Conservation (phyloP, 2,329 filamentous ascomycete genomes). For the Macrophomina tecta region DNA sequence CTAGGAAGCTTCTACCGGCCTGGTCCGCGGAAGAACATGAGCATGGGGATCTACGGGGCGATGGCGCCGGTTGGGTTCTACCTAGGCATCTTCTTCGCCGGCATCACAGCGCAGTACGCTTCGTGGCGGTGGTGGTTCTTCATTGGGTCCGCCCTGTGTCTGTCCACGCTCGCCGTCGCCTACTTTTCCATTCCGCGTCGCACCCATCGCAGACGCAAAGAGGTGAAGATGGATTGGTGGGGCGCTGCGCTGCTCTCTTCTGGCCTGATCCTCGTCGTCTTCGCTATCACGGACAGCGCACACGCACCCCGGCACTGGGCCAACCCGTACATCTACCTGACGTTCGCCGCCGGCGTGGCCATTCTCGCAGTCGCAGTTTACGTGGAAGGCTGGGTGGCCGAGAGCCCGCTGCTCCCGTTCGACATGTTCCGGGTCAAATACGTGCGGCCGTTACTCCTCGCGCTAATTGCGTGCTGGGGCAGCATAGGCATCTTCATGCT, state of each 20-base stretch:
- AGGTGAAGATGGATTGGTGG: slow-evolving; percentile 65
- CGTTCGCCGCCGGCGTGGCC: slow-evolving; percentile 52
- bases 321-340: slow-evolving; percentile 60
- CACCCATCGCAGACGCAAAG: neutral
- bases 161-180: neutral
- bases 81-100: slow-evolving; percentile 69
- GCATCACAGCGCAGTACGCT: slow-evolving; percentile 60
- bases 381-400: slow-evolving; percentile 70
- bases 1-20: slow-evolving; percentile 40
- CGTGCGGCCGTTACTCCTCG: slow-evolving; percentile 66
- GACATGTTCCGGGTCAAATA: slow-evolving; percentile 69
- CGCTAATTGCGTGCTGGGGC: slow-evolving; percentile 71
- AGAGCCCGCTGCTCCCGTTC: slow-evolving; percentile 68
- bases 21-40: slow-evolving; percentile 34
- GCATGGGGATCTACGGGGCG: slow-evolving; percentile 54
- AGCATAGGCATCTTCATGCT: slow-evolving; percentile 71
- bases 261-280: slow-evolving; percentile 51
- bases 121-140: slow-evolving; percentile 68
- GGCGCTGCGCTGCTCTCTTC: slow-evolving; percentile 66
- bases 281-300: neutral
- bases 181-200: neutral
- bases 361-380: slow-evolving; percentile 65
- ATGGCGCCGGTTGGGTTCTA: slow-evolving; percentile 63
- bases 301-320: neutral
- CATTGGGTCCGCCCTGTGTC: neutral